Conservation (phyloP, 1,139 yeast species). For the Saccharomyces uvarum region DNA sequence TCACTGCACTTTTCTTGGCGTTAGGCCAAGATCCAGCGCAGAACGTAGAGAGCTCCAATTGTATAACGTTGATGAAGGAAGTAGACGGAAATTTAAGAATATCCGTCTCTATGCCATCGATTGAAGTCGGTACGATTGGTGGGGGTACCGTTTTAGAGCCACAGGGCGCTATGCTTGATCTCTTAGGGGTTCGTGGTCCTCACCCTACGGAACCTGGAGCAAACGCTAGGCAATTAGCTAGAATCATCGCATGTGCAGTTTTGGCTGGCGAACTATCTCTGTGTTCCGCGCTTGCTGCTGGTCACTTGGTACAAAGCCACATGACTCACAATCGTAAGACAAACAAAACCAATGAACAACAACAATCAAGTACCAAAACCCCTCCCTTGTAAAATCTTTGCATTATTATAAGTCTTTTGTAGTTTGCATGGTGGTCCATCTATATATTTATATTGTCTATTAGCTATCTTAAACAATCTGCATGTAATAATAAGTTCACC, state of each 20-base stretch:
- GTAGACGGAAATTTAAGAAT: slow-evolving; percentile 74
- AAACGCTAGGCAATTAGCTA: slow-evolving; percentile 91
- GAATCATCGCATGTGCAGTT: slow-evolving; percentile 87
- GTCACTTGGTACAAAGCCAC: slow-evolving; percentile 94
- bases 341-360: neutral
- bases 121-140: slow-evolving; percentile 97
- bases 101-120: slow-evolving; percentile 96
- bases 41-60: slow-evolving; percentile 92
- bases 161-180: slow-evolving; percentile 90
- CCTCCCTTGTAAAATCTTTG: neutral
- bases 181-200: slow-evolving; percentile 94
- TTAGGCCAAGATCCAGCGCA: slow-evolving; percentile 99
- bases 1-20: slow-evolving; percentile 88
- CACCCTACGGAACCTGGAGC: slow-evolving; percentile 89
- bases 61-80: slow-evolving; percentile 90
- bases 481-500: neutral
- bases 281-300: slow-evolving; percentile 94
- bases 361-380: neutral
- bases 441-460: neutral
- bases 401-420: neutral
- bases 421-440: neutral
- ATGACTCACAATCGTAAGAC: slow-evolving; percentile 83
- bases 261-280: slow-evolving; percentile 92
- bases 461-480: neutral
- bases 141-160: slow-evolving; percentile 97